Conservation (phyloP, 805 yeast genomes). For the Yarrowia divulgata region DNA sequence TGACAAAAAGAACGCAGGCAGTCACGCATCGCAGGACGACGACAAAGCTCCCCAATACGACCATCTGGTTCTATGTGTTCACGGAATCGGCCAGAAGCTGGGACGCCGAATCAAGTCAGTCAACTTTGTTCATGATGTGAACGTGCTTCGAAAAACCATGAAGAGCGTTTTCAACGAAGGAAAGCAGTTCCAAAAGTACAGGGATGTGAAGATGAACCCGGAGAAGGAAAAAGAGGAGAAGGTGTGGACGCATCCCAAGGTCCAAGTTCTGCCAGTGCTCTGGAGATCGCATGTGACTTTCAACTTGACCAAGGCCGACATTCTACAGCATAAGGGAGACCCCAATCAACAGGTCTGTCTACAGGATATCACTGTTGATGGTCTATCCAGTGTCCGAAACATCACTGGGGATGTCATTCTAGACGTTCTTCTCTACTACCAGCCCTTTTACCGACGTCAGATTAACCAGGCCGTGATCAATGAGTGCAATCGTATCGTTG, state of each 20-base stretch:
- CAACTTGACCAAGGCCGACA: constrained; percentile 42
- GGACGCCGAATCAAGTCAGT: constrained; percentile 80
- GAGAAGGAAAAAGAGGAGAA: constrained; percentile 7
- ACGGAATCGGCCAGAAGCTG: constrained; percentile 92
- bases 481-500: constrained; percentile 70
- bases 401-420: constrained; percentile 85
- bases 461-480: constrained; percentile 67
- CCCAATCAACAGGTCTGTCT: constrained; percentile 52
- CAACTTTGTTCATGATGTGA: constrained; percentile 85
- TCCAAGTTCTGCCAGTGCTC: constrained; percentile 84
- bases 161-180: constrained; percentile 38
- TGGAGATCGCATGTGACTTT: constrained; percentile 75
- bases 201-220: background rate
- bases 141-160: constrained; percentile 55
- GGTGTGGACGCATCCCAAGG: constrained; percentile 17
- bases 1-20: constrained; percentile 26
- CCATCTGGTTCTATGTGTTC: constrained; percentile 83
- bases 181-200: constrained; percentile 12
- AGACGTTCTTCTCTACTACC: constrained; percentile 79
- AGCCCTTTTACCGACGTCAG: constrained; percentile 67
- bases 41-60: constrained; percentile 54
- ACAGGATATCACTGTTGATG: constrained; percentile 74
- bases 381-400: constrained; percentile 72
- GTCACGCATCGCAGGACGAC: constrained; percentile 19
- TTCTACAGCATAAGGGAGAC: constrained; percentile 40